A percentile compares a stretch with the other conserved stretches of the same genome.
Conservation (phyloP, 2,329 filamentous ascomycete species). For the Biscogniauxia marginata region DNA sequence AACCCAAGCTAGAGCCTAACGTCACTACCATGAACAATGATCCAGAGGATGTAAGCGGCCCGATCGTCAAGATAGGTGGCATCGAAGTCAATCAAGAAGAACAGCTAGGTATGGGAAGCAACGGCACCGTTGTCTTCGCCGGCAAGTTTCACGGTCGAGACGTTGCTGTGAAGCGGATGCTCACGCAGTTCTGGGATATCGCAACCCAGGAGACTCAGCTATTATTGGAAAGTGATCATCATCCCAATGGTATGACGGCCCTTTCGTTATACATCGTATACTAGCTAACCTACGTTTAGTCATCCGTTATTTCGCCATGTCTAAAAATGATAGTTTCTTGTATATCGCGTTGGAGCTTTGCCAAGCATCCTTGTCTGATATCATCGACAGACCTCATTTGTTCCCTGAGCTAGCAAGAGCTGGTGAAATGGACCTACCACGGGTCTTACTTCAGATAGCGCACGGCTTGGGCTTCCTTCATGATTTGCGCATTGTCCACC, state of each 20-base stretch:
- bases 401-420: conserved; percentile 69
- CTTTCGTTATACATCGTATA: neutral
- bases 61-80: conserved; percentile 60
- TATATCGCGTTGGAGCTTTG: conserved; percentile 97
- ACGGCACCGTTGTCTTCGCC: conserved; percentile 93
- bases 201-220: conserved; percentile 91
- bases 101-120: conserved; percentile 77
- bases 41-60: conserved; percentile 58
- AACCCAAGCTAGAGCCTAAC: conserved; percentile 58
- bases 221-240: conserved; percentile 89
- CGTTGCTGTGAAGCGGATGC: conserved; percentile 94
- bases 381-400: conserved; percentile 72
- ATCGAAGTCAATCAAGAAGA: conserved; percentile 63
- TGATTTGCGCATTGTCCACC: conserved; percentile 89
- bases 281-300: conserved; percentile 50
- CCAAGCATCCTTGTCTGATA: conserved; percentile 87
- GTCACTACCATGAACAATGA: conserved; percentile 57
- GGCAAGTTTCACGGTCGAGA: conserved; percentile 92
- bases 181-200: conserved; percentile 93
- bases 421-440: conserved; percentile 72
- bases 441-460: conserved; percentile 84
- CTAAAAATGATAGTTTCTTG: conserved; percentile 83
- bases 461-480: conserved; percentile 88
- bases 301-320: conserved; percentile 92
- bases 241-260: conserved; percentile 67